A percentile compares a stretch with the other conserved stretches of the same genome.
These are phyloP conservation scores for Colletotrichum spinosum DNA, from an alignment of 2,329 filamentous ascomycete species.

Conservation along the genomic window DNA sequence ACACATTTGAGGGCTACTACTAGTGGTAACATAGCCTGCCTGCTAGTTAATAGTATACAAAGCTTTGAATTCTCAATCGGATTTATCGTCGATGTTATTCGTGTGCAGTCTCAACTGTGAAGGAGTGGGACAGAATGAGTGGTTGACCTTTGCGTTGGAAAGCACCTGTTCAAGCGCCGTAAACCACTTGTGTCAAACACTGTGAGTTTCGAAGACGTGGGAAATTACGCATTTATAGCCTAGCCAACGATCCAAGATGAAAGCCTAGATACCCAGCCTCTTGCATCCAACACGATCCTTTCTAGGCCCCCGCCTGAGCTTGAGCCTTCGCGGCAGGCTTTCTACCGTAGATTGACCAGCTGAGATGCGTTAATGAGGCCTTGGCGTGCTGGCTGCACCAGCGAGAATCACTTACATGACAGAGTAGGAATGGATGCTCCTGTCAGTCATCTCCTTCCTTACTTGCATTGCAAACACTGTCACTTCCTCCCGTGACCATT, in stretches of 20 bases:
- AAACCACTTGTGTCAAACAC: too few species aligned
- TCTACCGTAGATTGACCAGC: constrained; percentile 16
- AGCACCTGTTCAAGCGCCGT: too few species aligned
- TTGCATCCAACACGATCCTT: neutral
- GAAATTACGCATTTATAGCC: too few species aligned
- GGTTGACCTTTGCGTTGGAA: too few species aligned
- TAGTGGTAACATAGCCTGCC: constrained; percentile 15
- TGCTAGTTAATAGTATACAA: too few species aligned
- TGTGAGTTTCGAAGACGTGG: too few species aligned
- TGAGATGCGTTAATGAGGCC: neutral
- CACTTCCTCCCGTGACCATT: constrained; percentile 48
- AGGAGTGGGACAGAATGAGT: too few species aligned
- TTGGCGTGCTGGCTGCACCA: neutral
- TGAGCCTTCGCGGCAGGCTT: constrained; percentile 8
- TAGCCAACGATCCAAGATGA: too few species aligned
- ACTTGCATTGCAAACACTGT: constrained; percentile 40
- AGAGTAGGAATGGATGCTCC: constrained; percentile 44
- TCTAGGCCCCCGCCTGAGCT: neutral
- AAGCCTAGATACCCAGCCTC: neutral
- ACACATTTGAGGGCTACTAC: constrained; percentile 45
- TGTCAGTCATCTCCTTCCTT: constrained; percentile 41
- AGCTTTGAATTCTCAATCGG: too few species aligned
- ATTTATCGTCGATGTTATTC: neutral
- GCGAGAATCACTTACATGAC: constrained; percentile 46
- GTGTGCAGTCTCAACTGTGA: neutral